Evolutionary conservation across 75 land plant species (phyloP), one percentile per base, ranked within the genome.

Genomic region (Cryptomeria japonica): DNA sequence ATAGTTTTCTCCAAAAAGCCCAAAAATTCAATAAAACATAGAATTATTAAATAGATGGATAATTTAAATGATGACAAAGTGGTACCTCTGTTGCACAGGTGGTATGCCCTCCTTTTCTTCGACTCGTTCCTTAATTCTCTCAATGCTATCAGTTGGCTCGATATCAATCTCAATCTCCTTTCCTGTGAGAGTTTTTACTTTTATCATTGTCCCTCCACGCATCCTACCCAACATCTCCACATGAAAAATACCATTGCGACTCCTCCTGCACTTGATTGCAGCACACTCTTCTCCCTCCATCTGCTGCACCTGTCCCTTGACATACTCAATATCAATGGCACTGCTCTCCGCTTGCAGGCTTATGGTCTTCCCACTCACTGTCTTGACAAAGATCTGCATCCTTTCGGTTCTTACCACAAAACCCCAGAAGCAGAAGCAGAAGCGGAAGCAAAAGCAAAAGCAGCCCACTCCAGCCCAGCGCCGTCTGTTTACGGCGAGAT

Each of bases 21-120:
- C 51, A 8, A 49, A 49, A 49, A 49, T 0, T 49, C 51, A 56
- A 56, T 18, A 18, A 56, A 3, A 56, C 58, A 56, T 56, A 15
- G 46, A 2, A 44, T 4, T 44, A 44, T n/a, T 22, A 58, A 19
- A 58, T 58, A 19, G 22, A 22, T 58, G 28, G 25, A 58, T 5
- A 58, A 19, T 18, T 16, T 3, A 56, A 56, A 18, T 3, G 22
- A 5, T 22, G 22, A 19, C 32, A n/a, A 6, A 31, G 36, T 13
- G 37, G 18, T 84, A 91, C 93, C 93, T 93, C 72, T 93, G 94
- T 87, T 92, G 94, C 46, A 93, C 90, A 47, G 94, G 94, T 28
- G 94, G 94, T 12, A 93, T 93, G 41, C 94, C 94, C 86, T 93
- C 94, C 87, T 93, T 93, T 88, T 93, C 94, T 83, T 93, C 94